Base-by-base conservation (phyloP, 2,329 filamentous ascomycete species). In the Aspergillus quadricinctus region DNA sequence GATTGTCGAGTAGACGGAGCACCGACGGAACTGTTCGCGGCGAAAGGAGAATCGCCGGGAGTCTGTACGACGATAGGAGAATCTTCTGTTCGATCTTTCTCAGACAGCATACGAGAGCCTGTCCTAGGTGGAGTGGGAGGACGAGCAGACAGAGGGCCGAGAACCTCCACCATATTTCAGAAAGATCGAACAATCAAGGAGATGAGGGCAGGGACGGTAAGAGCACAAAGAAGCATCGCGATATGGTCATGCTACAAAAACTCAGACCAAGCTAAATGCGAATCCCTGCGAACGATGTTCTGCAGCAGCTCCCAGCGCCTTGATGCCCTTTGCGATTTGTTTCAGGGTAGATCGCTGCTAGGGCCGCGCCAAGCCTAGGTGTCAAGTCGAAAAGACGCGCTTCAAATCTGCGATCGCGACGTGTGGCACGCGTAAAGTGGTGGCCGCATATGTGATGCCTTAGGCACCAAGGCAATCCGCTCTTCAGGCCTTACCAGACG, bases 51-150 rank as follows among this genome's bases (percentile, higher is more conserved):
- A 50, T 76, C 72, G 49, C 75, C 73, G 14, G 78, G 74, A 17
- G 72, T 74, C 54, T 72, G 67, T 23, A 72, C 63, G 11, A 65
- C 50, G 23, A 64, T 53, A 31, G 67, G 62, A 28, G 71, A 74
- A 48, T 72, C 69, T 29, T 74, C 71, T 54, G 69, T 68, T 55
- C 75, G 61, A 77, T 79, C 64, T 55, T 66, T 63, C 48, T 72
- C 69, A 55, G 63, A 58, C 52, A 66, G 55, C 48, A 61, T 56
- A 58, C 65, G 69, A 58, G 68, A 66, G 57, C 66, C 64, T 61
- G 68, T 69, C 72, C 78, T 78, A 40, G 82, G 82, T 62, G 82
- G 81, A 65, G 81, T 84, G 19, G 81, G 82, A 59, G 81, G 82
- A 65, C 80, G 79, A 69, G 74, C 71, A 65, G 79, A 76, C 62